phyloP scores from a whole-genome alignment of 306 rosid species.

The Canavalia ensiformis region DNA sequence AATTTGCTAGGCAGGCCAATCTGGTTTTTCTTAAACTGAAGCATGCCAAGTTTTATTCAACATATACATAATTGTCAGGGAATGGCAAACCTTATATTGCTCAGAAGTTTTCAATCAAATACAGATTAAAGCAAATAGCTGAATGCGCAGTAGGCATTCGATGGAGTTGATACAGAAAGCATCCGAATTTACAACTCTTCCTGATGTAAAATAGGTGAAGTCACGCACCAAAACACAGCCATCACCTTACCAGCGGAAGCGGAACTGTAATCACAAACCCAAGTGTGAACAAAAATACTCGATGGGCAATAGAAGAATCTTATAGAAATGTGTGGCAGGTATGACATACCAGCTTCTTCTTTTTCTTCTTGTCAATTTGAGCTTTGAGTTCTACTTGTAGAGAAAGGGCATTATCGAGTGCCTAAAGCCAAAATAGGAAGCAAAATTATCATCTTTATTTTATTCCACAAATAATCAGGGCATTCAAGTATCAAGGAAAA shows the following conservation, averaged over 20 bases:
- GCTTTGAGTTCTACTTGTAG: conserved; percentile 66
- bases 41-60: conserved; percentile 12
- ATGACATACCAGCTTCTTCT: conserved; percentile 72
- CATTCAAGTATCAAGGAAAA: background rate
- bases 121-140: conserved; percentile 49
- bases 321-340: background rate
- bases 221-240: conserved; percentile 20
- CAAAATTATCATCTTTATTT: background rate
- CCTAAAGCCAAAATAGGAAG: conserved; percentile 51
- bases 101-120: conserved; percentile 42
- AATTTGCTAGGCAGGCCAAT: background rate
- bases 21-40: background rate
- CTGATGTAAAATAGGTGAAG: conserved; percentile 29
- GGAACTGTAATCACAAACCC: conserved; percentile 65
- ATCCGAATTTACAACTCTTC: conserved; percentile 46
- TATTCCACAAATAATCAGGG: background rate
- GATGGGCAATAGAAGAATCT: background rate
- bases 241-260: conserved; percentile 55
- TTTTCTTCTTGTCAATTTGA: conserved; percentile 78
- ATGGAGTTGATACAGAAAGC: conserved; percentile 49
- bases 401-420: conserved; percentile 73
- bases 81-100: conserved; percentile 47
- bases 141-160: conserved; percentile 34
- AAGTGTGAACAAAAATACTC: conserved; percentile 31
- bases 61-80: conserved; percentile 51